Percentiles rank a stretch among this genome's conserved stretches.
Conservation (phyloP, 192 early-diverging fungal species). For the Rhizophlyctis rosea region DNA sequence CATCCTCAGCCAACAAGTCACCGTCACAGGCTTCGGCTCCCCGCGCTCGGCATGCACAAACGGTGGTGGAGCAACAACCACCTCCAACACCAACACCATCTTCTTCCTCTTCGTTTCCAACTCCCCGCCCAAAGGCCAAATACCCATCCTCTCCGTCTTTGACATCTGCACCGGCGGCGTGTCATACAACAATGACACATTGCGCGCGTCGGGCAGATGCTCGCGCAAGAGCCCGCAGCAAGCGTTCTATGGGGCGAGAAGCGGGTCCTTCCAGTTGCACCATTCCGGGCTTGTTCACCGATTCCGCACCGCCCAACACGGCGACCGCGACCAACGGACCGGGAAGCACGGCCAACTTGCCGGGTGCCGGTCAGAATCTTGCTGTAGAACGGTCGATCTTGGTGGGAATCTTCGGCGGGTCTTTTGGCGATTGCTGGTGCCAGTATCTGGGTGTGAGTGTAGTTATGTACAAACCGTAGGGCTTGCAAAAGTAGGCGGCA, state of each 20-base stretch:
- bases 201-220: background rate
- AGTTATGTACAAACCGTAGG: no score
- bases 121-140: constrained; percentile 1
- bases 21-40: constrained; percentile 13
- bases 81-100: background rate
- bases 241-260: background rate
- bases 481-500: no score
- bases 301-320: background rate
- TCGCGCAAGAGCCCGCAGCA: background rate
- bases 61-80: constrained; percentile 1
- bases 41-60: constrained; percentile 1
- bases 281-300: constrained; percentile 5
- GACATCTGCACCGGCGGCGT: constrained; percentile 9
- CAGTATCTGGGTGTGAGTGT: no score
- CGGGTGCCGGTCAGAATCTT: background rate
- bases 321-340: background rate
- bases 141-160: constrained; percentile 13
- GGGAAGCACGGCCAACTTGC: background rate
- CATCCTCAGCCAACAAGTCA: background rate
- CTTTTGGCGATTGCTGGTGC: no score
- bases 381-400: no score
- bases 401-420: no score
- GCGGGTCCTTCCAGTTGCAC: constrained; percentile 1
- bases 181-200: background rate
- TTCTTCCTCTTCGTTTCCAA: constrained; percentile 11